These are phyloP conservation scores for Phytophthora fragariaefolia DNA, from an alignment of 352 stramenopile species.

Conservation along the genomic window DNA sequence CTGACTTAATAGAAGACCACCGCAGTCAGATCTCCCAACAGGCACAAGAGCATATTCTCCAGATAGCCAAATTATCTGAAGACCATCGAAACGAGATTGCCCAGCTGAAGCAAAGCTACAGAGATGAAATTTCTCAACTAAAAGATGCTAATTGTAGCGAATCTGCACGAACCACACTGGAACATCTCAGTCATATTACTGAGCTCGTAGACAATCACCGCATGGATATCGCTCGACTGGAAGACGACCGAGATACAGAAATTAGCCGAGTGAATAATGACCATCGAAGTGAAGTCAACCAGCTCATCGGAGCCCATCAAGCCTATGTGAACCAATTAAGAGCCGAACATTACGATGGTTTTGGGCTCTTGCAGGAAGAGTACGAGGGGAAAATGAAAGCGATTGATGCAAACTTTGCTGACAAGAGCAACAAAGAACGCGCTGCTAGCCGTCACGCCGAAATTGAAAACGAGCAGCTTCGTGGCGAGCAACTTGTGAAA, in stretches of 20 bases:
- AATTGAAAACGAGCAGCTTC: constrained; percentile 5
- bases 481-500: constrained; percentile 4
- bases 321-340: constrained; percentile 8
- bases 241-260: neutral
- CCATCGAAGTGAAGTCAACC: constrained; percentile 11
- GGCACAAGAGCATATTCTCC: neutral
- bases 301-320: constrained; percentile 15
- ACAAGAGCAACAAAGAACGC: constrained; percentile 6
- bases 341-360: constrained; percentile 16
- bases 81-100: neutral
- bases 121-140: neutral
- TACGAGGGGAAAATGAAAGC: constrained; percentile 9
- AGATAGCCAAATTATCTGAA: neutral
- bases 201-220: neutral
- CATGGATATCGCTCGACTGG: neutral
- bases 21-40: neutral
- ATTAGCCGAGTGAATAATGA: constrained; percentile 1
- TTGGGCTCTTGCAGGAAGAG: constrained; percentile 14
- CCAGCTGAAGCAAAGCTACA: neutral
- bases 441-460: neutral
- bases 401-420: constrained; percentile 5
- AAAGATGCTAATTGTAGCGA: neutral
- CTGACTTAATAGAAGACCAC: neutral
- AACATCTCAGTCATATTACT: neutral
- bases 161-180: neutral